Conservation (phyloP, 2,329 filamentous ascomycete genomes). For the Mollisia scopiformis region DNA sequence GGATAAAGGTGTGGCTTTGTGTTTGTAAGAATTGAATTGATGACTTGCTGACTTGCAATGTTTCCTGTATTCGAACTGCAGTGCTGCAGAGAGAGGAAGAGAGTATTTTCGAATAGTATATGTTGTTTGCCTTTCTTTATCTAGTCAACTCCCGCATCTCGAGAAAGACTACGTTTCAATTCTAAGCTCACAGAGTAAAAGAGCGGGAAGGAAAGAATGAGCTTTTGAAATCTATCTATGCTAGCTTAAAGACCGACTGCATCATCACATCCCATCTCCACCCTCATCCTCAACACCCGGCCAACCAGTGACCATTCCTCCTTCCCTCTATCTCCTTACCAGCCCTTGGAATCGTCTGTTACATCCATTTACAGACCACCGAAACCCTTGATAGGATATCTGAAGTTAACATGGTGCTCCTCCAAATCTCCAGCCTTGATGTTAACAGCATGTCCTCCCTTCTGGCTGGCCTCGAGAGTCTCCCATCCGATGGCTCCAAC, state of each 20-base stretch:
- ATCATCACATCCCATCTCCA: background rate
- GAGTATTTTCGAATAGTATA: too few species aligned
- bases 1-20: too few species aligned
- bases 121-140: too few species aligned
- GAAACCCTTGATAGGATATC: conserved; percentile 36
- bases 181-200: too few species aligned
- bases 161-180: too few species aligned
- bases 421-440: conserved; percentile 23
- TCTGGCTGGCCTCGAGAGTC: conserved; percentile 29
- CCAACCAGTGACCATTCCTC: background rate
- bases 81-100: too few species aligned
- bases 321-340: conserved; percentile 1
- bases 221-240: background rate
- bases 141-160: background rate
- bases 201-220: background rate
- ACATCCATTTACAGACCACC: conserved; percentile 15
- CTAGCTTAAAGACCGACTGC: background rate
- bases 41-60: too few species aligned
- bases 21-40: too few species aligned
- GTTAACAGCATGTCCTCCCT: conserved; percentile 20
- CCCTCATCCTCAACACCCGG: background rate
- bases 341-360: background rate
- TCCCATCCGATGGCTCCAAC: conserved; percentile 32
- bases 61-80: too few species aligned
- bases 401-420: conserved; percentile 33